phyloP scores from a whole-genome alignment of 495 filamentous ascomycete genomes.

The Parmelia sp. region DNA sequence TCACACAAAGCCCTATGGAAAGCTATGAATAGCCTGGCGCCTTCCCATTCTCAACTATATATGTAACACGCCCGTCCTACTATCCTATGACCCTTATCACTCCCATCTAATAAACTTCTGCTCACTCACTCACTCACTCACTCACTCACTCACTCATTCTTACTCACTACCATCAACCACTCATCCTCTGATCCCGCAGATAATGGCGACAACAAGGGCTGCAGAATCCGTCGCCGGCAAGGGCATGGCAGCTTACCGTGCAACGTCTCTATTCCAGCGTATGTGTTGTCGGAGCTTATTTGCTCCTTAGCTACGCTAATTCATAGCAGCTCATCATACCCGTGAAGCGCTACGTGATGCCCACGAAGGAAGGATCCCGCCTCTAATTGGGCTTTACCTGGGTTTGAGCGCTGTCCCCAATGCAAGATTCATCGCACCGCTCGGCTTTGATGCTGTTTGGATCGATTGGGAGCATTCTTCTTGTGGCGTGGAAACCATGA shows the following conservation, averaged over 20 bases:
- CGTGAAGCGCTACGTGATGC: slow-evolving; percentile 42
- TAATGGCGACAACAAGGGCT: neutral
- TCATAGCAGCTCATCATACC: slow-evolving; percentile 35
- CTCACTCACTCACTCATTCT: neutral
- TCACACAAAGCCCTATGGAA: too few relatives aligned
- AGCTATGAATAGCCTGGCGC: too few relatives aligned
- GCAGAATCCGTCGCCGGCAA: neutral
- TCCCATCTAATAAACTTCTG: too few relatives aligned
- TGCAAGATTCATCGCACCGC: slow-evolving; percentile 33
- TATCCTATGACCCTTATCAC: neutral
- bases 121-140: neutral
- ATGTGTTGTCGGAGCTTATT: too few relatives aligned
- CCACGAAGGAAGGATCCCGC: slow-evolving; percentile 37
- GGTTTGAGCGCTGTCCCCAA: slow-evolving; percentile 34
- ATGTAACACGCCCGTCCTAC: neutral
- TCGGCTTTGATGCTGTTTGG: slow-evolving; percentile 38
- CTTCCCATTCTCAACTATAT: too few relatives aligned
- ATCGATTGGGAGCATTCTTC: slow-evolving; percentile 44
- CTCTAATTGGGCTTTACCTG: slow-evolving; percentile 36
- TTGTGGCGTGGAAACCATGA: slow-evolving; percentile 43
- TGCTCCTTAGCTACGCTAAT: too few relatives aligned
- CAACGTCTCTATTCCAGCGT: slow-evolving; percentile 40
- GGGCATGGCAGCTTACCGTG: slow-evolving; percentile 36
- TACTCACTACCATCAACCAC: neutral
- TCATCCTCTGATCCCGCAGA: neutral